Conservation (phyloP, 108 stramenopile species). For the Poteriospumella lacustris region DNA sequence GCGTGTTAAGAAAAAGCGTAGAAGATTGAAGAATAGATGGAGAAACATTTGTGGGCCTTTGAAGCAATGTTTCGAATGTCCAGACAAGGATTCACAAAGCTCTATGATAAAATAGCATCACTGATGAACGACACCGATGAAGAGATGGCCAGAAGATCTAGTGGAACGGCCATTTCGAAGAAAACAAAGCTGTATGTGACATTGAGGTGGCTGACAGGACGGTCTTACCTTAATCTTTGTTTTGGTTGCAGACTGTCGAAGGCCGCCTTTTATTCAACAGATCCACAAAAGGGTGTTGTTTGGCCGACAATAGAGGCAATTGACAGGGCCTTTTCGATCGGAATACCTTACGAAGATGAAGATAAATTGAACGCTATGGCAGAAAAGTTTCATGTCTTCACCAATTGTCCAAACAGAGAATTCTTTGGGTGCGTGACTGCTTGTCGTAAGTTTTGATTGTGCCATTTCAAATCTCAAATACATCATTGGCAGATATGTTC, state of each 20-base stretch:
- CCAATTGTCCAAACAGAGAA: no score
- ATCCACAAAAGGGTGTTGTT: not conserved
- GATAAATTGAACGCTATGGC: no score
- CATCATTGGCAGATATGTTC: no score
- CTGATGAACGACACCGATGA: not conserved
- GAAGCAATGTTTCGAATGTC: not conserved
- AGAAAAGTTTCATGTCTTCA: no score
- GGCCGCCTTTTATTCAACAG: not conserved
- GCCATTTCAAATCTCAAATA: no score
- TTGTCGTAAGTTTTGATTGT: no score
- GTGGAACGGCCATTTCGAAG: not conserved
- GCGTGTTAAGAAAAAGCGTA: no score
- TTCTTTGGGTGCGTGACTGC: no score
- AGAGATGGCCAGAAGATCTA: not conserved
- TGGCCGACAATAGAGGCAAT: slow-evolving; percentile 24
- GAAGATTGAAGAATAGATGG: no score
- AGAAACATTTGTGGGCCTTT: not conserved
- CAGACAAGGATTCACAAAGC: not conserved
- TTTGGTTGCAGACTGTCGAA: not conserved
- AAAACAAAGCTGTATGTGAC: not conserved
- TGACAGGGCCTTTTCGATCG: not conserved
- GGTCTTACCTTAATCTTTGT: slow-evolving; percentile 1
- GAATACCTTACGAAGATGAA: no score
- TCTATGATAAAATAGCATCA: not conserved
- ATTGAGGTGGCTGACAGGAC: not conserved